Percentiles rank a stretch among this genome's conserved stretches.
phyloP scores from a whole-genome alignment of 1,284 basidiomycete species.

The Stereum hirsutum region DNA sequence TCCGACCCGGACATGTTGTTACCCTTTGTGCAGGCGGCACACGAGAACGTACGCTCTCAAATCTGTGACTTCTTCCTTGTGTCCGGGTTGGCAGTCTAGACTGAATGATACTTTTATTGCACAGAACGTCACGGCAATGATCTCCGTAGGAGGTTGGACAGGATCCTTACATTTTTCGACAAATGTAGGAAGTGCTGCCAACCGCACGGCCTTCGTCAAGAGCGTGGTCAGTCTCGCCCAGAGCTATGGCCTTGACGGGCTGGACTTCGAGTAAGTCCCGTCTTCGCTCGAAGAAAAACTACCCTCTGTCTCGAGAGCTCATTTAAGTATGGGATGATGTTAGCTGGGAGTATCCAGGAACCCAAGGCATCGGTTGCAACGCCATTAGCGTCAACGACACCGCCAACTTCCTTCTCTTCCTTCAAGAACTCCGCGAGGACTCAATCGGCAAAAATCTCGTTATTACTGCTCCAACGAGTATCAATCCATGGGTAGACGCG shows the following conservation, averaged over 20 bases:
- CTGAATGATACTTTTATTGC: not conserved
- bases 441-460: conserved; percentile 44
- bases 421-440: conserved; percentile 55
- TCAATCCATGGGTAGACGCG: conserved; percentile 52
- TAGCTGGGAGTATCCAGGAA: conserved; percentile 81
- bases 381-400: conserved; percentile 50
- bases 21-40: conserved; percentile 39
- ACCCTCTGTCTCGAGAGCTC: no score
- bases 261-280: conserved; percentile 54
- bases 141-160: conserved; percentile 78
- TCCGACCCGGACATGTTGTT: conserved; percentile 32
- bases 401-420: conserved; percentile 59
- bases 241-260: conserved; percentile 58
- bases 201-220: conserved; percentile 53
- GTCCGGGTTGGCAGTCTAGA: not conserved
- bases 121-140: conserved; percentile 49
- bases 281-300: not conserved
- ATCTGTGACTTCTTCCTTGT: conserved; percentile 9
- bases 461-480: conserved; percentile 63
- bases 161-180: conserved; percentile 62
- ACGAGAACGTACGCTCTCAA: conserved; percentile 29
- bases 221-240: conserved; percentile 47
- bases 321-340: not conserved
- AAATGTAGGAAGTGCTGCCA: conserved; percentile 42
- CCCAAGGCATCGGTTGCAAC: conserved; percentile 61